Conservation (phyloP, 345 rosid genomes). For the Moricandia moricandioides region DNA sequence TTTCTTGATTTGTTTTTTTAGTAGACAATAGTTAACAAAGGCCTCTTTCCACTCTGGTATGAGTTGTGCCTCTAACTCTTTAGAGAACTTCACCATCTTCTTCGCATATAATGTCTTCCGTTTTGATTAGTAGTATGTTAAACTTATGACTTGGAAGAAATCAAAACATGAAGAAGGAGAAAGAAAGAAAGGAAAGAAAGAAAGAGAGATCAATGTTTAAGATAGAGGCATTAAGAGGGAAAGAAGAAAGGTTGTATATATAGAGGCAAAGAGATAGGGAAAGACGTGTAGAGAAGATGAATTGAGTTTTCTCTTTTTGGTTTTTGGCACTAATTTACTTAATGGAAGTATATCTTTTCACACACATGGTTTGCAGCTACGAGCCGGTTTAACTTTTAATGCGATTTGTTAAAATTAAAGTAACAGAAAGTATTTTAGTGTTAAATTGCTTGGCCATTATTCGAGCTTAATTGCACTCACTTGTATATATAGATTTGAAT, state of each 20-base stretch:
- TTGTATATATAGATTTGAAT: conserved; percentile 8
- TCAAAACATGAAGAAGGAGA: conserved; percentile 1
- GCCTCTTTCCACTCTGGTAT: conserved; percentile 99
- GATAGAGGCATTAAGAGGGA: conserved; percentile 35
- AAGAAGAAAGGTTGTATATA: conserved; percentile 43
- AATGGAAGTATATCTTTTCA: conserved; percentile 14
- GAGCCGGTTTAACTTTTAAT: conserved; percentile 21
- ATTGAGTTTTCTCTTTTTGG: conserved; percentile 2
- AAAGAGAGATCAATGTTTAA: conserved; percentile 17
- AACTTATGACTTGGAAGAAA: not conserved
- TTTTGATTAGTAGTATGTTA: conserved; percentile 6
- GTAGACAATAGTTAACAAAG: conserved; percentile 84
- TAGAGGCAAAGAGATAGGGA: conserved; percentile 18
- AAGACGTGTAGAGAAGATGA: conserved; percentile 41
- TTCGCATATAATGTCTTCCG: conserved; percentile 25
- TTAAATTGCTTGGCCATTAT: conserved; percentile 29
- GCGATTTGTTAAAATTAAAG: conserved; percentile 11
- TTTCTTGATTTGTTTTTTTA: conserved; percentile 82
- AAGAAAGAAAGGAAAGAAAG: not conserved
- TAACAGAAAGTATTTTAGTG: not conserved
- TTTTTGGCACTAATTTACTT: conserved; percentile 3
- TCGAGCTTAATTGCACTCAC: conserved; percentile 33
- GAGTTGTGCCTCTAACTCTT: conserved; percentile 91
- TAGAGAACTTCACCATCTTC: conserved; percentile 95
- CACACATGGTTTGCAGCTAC: conserved; percentile 36